Evolutionary conservation across 140 eudicot species (phyloP).

Genomic region (Stevia rebaudiana): DNA sequence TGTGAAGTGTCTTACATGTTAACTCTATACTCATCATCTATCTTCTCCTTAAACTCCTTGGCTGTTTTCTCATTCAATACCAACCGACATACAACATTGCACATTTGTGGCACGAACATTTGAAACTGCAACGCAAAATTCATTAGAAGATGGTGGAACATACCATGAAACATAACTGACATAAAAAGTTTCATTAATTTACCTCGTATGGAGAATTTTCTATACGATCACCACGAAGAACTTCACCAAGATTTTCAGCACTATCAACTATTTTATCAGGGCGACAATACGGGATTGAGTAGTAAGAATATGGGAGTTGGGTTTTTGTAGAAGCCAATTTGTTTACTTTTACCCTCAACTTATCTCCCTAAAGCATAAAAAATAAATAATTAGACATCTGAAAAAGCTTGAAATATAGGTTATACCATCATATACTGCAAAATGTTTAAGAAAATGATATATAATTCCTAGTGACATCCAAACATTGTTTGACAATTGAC

Average conservation of each 20-base stretch:
- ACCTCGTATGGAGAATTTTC: conserved; percentile 74
- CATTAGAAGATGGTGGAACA: conserved; percentile 1
- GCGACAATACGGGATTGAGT: conserved; percentile 57
- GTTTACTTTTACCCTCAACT: conserved; percentile 51
- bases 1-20: conserved; percentile 44
- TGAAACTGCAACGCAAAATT: conserved; percentile 42
- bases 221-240: conserved; percentile 77
- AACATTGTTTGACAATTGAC: neutral
- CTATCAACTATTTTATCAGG: conserved; percentile 53
- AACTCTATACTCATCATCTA: conserved; percentile 67
- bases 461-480: neutral
- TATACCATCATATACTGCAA: neutral
- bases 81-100: conserved; percentile 55
- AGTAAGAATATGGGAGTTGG: conserved; percentile 71
- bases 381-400: conserved; percentile 4
- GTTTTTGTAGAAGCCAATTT: conserved; percentile 66
- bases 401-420: conserved; percentile 6
- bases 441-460: neutral
- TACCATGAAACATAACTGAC: neutral
- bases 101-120: conserved; percentile 64
- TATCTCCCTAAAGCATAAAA: conserved; percentile 31
- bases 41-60: conserved; percentile 61
- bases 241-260: conserved; percentile 79
- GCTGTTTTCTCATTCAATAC: conserved; percentile 50
- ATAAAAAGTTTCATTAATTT: neutral